Conservation (phyloP, 257 asterid species). For the Salvia hispanica region DNA sequence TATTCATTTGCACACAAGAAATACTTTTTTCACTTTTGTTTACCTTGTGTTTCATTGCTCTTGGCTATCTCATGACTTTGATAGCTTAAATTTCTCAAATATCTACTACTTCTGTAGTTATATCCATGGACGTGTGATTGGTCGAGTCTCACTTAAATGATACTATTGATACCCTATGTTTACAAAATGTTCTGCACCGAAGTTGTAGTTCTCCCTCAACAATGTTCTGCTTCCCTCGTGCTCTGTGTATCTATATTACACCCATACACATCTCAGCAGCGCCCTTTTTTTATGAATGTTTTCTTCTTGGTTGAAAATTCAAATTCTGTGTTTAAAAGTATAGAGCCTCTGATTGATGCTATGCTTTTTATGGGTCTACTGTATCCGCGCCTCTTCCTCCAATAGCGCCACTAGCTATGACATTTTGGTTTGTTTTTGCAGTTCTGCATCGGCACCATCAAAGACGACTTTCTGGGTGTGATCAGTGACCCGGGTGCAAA, state of each 20-base stretch:
- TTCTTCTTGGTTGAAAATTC: background rate
- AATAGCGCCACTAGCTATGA: conserved; percentile 8
- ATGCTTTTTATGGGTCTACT: background rate
- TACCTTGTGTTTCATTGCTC: background rate
- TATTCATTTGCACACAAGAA: background rate
- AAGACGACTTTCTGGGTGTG: conserved; percentile 95
- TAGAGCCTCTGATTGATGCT: background rate
- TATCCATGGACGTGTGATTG: background rate
- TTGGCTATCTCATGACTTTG: background rate
- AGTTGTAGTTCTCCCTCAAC: background rate
- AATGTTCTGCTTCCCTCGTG: background rate
- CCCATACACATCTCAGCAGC: too few relatives aligned
- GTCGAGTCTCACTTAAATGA: background rate
- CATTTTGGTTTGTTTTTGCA: conserved; percentile 34
- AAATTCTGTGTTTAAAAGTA: background rate
- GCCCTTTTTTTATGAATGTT: background rate
- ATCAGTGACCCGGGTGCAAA: conserved; percentile 86
- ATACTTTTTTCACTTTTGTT: background rate
- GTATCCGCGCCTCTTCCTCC: background rate
- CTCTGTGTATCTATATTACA: background rate
- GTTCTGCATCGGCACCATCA: conserved; percentile 95
- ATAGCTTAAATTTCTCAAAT: background rate
- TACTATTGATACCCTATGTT: background rate
- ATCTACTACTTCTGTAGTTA: background rate
- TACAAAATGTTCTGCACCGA: background rate